These are phyloP conservation scores for Hypomontagnella monticulosa DNA, from an alignment of 495 filamentous ascomycete genomes.

Conservation along the genomic window DNA sequence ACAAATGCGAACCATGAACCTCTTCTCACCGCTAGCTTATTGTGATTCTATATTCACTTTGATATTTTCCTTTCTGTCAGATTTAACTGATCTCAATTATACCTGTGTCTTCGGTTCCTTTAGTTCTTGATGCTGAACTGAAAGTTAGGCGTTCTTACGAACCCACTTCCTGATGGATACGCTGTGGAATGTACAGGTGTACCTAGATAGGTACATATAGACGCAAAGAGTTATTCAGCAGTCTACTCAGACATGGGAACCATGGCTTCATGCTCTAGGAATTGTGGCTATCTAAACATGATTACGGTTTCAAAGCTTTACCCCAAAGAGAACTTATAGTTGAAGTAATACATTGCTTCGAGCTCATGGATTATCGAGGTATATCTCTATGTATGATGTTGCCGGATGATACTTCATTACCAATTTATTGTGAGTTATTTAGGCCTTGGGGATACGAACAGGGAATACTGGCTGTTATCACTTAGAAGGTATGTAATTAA, in stretches of 20 bases:
- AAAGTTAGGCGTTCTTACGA: no score
- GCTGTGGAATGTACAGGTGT: no score
- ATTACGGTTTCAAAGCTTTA: no score
- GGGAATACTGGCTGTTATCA: neutral
- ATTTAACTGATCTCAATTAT: neutral
- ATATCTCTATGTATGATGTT: neutral
- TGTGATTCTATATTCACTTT: neutral
- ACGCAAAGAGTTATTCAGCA: no score
- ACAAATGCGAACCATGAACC: slow-evolving; percentile 9
- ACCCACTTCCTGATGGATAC: no score
- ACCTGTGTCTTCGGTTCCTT: neutral
- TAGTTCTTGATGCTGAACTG: neutral
- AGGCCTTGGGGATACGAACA: neutral
- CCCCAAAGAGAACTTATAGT: no score
- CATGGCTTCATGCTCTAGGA: no score
- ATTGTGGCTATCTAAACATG: no score
- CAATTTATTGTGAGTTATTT: neutral
- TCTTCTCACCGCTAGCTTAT: neutral
- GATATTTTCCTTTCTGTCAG: neutral
- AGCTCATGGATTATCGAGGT: neutral
- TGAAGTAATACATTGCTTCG: no score
- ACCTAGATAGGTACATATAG: no score
- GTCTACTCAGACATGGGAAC: no score
- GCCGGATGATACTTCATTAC: neutral
- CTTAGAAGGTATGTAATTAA: neutral